phyloP scores from a whole-genome alignment of 306 rosid genomes.

The Fagus sylvatica region DNA sequence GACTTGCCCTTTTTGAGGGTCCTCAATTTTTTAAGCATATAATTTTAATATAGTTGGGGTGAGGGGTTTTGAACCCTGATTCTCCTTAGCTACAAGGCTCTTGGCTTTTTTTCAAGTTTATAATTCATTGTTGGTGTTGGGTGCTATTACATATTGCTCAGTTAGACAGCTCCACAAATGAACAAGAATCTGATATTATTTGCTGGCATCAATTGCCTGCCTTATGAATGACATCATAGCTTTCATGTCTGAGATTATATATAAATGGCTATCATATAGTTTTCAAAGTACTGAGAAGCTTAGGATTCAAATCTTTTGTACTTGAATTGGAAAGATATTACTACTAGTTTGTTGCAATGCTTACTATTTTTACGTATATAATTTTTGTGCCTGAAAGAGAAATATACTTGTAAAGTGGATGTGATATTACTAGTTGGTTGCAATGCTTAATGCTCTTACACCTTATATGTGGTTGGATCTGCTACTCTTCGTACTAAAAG shows the following conservation, averaged over 20 bases:
- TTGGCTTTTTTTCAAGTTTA: no score
- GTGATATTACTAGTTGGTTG: no score
- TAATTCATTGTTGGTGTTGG: background rate
- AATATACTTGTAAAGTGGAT: no score
- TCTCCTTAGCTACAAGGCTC: no score
- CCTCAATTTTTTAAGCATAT: slow-evolving; percentile 1
- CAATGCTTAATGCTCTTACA: no score
- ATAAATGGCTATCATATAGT: background rate
- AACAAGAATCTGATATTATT: no score
- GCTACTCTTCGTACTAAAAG: no score
- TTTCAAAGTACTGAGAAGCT: background rate
- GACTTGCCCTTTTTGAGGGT: slow-evolving; percentile 4
- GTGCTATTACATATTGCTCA: background rate
- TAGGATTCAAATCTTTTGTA: background rate
- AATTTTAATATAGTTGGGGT: no score
- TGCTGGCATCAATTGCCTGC: no score
- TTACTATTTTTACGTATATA: background rate
- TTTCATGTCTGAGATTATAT: background rate
- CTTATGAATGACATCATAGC: background rate
- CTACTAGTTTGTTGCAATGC: background rate
- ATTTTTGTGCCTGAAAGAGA: no score
- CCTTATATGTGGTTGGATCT: no score
- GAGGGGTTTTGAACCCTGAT: no score
- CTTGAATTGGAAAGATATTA: background rate
- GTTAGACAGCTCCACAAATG: background rate